phyloP scores from a whole-genome alignment of 768 basidiomycete genomes.

The Tricholoma bakamatsutake region DNA sequence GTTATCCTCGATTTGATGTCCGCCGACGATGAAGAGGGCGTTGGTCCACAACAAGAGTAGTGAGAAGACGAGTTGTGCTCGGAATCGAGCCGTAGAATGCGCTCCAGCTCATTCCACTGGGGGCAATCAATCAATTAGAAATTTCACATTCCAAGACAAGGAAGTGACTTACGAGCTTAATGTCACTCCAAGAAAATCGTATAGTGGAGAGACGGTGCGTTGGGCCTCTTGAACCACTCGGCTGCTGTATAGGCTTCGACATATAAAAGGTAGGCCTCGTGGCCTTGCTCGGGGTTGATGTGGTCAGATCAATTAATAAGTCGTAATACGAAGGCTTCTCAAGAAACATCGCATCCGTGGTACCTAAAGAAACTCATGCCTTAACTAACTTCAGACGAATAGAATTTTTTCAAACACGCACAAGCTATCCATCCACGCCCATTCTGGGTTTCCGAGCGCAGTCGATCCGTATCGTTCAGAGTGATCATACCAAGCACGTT shows the following conservation, averaged over 20 bases:
- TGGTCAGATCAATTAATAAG: conserved; percentile 73
- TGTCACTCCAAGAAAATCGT: conserved; percentile 81
- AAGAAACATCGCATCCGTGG: conserved; percentile 80
- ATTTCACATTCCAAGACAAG: background rate
- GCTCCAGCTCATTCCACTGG: conserved; percentile 76
- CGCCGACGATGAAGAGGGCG: conserved; percentile 20
- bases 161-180: conserved; percentile 50
- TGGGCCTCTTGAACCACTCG: conserved; percentile 30
- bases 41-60: conserved; percentile 30
- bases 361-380: conserved; percentile 34
- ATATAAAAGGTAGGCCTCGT: conserved; percentile 64
- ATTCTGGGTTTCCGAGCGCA: conserved; percentile 48
- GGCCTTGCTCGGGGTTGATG: conserved; percentile 51
- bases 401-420: conserved; percentile 23
- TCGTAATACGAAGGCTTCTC: conserved; percentile 80
- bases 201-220: conserved; percentile 55
- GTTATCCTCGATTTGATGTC: conserved; percentile 32
- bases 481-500: conserved; percentile 79
- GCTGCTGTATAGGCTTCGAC: conserved; percentile 41
- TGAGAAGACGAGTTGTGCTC: conserved; percentile 19
- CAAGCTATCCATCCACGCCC: conserved; percentile 84
- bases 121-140: background rate
- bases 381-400: conserved; percentile 1
- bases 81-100: conserved; percentile 54
- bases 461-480: conserved; percentile 60